phyloP scores from a whole-genome alignment of 2,329 filamentous ascomycete species.

The Botryotinia globosa region DNA sequence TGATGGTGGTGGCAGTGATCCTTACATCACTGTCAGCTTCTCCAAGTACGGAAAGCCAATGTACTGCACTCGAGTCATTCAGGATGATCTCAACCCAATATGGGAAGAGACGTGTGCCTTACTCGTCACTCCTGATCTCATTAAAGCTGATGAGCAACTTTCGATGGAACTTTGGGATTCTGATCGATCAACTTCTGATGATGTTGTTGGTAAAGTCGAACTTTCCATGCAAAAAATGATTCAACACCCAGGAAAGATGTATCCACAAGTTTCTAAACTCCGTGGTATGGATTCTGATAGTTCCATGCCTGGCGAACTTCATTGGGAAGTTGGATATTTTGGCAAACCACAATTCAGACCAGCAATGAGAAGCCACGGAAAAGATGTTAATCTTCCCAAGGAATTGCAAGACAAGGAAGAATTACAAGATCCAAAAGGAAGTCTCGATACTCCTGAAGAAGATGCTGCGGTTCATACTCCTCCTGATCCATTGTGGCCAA shows the following conservation, averaged over 20 bases:
- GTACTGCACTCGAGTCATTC: conserved; percentile 95
- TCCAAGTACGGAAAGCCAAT: conserved; percentile 97
- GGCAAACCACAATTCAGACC: conserved; percentile 84
- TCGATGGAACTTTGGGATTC: conserved; percentile 96
- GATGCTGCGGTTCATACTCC: conserved; percentile 87
- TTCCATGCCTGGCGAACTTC: conserved; percentile 86
- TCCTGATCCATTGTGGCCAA: conserved; percentile 94
- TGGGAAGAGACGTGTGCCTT: conserved; percentile 87
- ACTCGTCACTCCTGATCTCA: conserved; percentile 81
- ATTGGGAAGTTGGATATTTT: conserved; percentile 97
- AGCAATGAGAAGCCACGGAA: conserved; percentile 81
- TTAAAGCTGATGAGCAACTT: conserved; percentile 90
- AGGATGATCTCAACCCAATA: conserved; percentile 87
- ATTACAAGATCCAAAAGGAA: conserved; percentile 84
- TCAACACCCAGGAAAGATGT: conserved; percentile 90
- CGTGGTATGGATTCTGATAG: conserved; percentile 78
- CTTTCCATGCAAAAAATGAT: conserved; percentile 93
- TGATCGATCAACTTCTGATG: conserved; percentile 86
- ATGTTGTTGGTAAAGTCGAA: conserved; percentile 93
- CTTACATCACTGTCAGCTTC: conserved; percentile 92
- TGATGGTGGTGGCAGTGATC: conserved; percentile 83
- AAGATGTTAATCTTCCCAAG: conserved; percentile 72
- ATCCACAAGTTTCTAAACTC: conserved; percentile 80
- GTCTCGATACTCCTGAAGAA: conserved; percentile 68
- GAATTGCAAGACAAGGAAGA: conserved; percentile 70